A percentile compares a stretch with the other conserved stretches of the same genome.
phyloP scores from a whole-genome alignment of 768 basidiomycete species.

The Podaxis sp. region DNA sequence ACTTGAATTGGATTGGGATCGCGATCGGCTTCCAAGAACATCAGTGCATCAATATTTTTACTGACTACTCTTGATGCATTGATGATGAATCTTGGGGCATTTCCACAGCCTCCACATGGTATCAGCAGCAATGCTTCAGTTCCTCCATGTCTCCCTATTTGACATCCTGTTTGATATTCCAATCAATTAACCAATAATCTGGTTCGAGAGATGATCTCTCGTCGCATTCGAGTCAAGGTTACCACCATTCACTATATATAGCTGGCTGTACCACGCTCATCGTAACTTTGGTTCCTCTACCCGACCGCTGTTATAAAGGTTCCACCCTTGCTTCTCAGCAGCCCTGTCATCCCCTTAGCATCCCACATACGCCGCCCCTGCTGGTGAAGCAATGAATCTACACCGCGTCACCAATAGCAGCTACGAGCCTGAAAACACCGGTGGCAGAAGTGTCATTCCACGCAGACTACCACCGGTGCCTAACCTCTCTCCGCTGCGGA shows the following conservation, averaged over 20 bases:
- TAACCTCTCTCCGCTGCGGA: slow-evolving; percentile 1
- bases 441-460: slow-evolving; percentile 10
- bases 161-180: slow-evolving; percentile 17
- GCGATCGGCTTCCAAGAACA: slow-evolving; percentile 1
- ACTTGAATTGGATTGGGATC: neutral
- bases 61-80: neutral
- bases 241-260: slow-evolving; percentile 9
- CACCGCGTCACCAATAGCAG: neutral
- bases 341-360: neutral
- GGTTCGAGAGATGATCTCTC: neutral
- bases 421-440: neutral
- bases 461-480: slow-evolving; percentile 9
- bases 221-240: slow-evolving; percentile 6
- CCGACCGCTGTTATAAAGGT: neutral
- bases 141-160: neutral
- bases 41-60: slow-evolving; percentile 5
- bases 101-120: slow-evolving; percentile 12
- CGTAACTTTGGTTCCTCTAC: slow-evolving; percentile 1
- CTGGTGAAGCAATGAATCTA: neutral
- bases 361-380: neutral
- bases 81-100: slow-evolving; percentile 1
- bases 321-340: neutral
- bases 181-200: slow-evolving; percentile 14
- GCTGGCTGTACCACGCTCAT: neutral
- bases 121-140: neutral